Conservation (phyloP, 1,284 basidiomycete species). For the Rhodotorula sp. region DNA sequence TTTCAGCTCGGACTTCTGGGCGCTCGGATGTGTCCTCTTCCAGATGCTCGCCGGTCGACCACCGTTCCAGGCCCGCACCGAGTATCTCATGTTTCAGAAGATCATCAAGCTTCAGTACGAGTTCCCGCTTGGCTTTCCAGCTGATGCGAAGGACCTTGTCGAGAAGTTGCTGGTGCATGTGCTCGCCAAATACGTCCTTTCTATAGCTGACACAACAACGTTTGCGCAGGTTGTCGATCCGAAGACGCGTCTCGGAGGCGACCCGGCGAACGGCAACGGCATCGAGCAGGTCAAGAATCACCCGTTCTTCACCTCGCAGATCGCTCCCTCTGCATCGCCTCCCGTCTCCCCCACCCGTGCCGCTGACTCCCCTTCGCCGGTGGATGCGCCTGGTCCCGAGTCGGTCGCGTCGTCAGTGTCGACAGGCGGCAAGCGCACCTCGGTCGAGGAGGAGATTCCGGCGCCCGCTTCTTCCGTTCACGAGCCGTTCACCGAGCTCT, state of each 20-base stretch:
- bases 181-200: too few species aligned
- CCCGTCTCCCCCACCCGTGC: too few species aligned
- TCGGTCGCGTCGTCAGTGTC: not conserved
- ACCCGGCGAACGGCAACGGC: slow-evolving; percentile 49
- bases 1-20: slow-evolving; percentile 57
- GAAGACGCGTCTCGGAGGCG: slow-evolving; percentile 64
- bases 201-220: too few species aligned
- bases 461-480: not conserved
- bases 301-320: slow-evolving; percentile 61
- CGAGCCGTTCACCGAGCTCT: too few species aligned
- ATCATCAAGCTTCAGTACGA: slow-evolving; percentile 55
- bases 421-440: not conserved
- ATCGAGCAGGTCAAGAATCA: slow-evolving; percentile 66
- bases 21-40: slow-evolving; percentile 57
- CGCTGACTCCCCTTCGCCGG: not conserved
- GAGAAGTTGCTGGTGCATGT: slow-evolving; percentile 50
- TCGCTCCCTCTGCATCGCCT: slow-evolving; percentile 15
- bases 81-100: slow-evolving; percentile 60
- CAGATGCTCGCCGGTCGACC: slow-evolving; percentile 57
- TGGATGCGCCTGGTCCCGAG: not conserved
- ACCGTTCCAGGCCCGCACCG: slow-evolving; percentile 58
- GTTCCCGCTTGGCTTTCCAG: slow-evolving; percentile 53
- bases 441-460: not conserved
- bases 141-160: slow-evolving; percentile 52
- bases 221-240: slow-evolving; percentile 60